Percentiles rank a stretch among this genome's conserved stretches.
Conservation (phyloP, 164 flowering plant genomes). For the Dillenia suffruticosa region DNA sequence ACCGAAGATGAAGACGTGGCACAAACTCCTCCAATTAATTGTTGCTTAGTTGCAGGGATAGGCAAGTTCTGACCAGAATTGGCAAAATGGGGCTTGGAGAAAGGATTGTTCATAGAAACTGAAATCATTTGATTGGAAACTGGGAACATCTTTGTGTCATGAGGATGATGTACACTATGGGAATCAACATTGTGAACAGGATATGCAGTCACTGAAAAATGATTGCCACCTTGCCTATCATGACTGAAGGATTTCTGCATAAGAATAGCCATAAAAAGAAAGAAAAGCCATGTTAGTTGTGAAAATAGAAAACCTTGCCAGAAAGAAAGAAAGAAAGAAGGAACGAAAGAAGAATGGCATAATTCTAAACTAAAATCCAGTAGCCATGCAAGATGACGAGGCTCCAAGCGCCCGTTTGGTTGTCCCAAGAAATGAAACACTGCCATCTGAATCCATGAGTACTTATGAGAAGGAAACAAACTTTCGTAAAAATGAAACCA, state of each 20-base stretch:
- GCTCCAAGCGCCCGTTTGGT: no score
- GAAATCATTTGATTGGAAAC: constrained; percentile 14
- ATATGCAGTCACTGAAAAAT: constrained; percentile 17
- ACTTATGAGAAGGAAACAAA: no score
- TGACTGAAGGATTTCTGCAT: constrained; percentile 14
- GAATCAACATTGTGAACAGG: constrained; percentile 13
- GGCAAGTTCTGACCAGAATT: constrained; percentile 8
- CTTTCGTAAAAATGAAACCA: no score
- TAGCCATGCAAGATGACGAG: no score
- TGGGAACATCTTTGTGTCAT: constrained; percentile 17
- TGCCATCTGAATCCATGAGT: no score
- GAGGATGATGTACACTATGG: constrained; percentile 5
- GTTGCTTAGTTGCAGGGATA: constrained; percentile 10
- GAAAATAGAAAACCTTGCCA: neutral
- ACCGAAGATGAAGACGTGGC: constrained; percentile 9
- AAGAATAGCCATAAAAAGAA: neutral
- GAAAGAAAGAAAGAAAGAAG: neutral
- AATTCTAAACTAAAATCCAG: no score
- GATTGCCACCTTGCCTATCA: constrained; percentile 19
- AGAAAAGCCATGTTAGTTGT: neutral
- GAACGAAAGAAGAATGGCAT: neutral
- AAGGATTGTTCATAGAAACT: constrained; percentile 10
- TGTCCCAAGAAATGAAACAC: no score
- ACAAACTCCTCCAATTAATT: constrained; percentile 18
- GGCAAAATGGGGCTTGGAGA: constrained; percentile 12